A percentile compares a stretch with the other conserved stretches of the same genome.
These are phyloP conservation scores for Carex sylvatica DNA, from an alignment of 202 grass and related monocot species.

Conservation along the genomic window DNA sequence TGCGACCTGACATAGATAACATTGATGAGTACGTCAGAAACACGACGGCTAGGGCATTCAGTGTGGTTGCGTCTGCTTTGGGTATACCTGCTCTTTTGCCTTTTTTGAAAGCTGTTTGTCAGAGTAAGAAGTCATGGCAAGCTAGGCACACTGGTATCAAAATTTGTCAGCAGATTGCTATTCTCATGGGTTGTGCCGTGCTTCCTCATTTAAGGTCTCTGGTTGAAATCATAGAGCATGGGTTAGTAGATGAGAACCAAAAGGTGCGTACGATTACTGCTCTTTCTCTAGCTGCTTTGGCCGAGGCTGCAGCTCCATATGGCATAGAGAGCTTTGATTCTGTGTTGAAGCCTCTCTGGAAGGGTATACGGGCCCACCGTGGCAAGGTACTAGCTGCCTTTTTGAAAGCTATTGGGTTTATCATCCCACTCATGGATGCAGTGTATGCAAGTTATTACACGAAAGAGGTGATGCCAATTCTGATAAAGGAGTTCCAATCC, in stretches of 20 bases:
- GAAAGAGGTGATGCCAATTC: slow-evolving; percentile 88
- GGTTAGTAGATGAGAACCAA: slow-evolving; percentile 89
- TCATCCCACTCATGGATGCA: slow-evolving; percentile 96
- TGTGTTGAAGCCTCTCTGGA: slow-evolving; percentile 95
- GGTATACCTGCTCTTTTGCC: slow-evolving; percentile 91
- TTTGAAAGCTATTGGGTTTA: slow-evolving; percentile 92
- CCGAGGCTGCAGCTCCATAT: slow-evolving; percentile 89
- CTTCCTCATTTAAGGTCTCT: slow-evolving; percentile 87
- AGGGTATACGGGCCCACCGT: slow-evolving; percentile 85
- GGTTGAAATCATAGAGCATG: slow-evolving; percentile 97
- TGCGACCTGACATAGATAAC: slow-evolving; percentile 97
- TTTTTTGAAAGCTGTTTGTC: slow-evolving; percentile 96
- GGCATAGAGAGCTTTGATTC: slow-evolving; percentile 98
- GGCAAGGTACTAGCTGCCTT: slow-evolving; percentile 93
- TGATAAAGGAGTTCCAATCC: slow-evolving; percentile 92
- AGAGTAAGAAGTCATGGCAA: slow-evolving; percentile 99
- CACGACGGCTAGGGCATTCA: slow-evolving; percentile 89
- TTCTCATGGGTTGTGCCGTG: slow-evolving; percentile 98
- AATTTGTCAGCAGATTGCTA: slow-evolving; percentile 96
- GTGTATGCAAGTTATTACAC: slow-evolving; percentile 97
- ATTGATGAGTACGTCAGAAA: slow-evolving; percentile 98
- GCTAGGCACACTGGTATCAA: slow-evolving; percentile 97
- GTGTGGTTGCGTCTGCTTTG: slow-evolving; percentile 94
- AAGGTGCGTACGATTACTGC: slow-evolving; percentile 97
- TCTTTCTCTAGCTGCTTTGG: slow-evolving; percentile 88